A percentile compares a stretch with the other conserved stretches of the same genome.
These are phyloP conservation scores for Fragaria ananassa DNA, from an alignment of 306 rosid species.

Conservation along the genomic window DNA sequence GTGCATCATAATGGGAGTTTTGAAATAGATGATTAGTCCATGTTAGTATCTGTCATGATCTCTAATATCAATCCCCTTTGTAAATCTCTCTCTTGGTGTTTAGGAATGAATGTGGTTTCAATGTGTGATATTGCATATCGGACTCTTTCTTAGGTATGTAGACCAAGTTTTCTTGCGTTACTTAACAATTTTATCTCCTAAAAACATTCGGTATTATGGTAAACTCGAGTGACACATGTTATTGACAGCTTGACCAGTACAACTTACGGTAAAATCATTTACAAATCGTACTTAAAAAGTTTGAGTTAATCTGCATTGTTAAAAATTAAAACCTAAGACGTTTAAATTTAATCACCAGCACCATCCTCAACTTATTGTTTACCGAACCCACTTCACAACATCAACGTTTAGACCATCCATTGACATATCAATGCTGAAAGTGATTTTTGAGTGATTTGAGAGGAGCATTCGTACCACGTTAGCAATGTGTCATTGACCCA, in stretches of 20 bases:
- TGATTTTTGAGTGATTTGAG: not conserved
- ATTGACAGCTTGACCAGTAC: too few species aligned
- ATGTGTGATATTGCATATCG: not conserved
- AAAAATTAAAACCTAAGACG: too few species aligned
- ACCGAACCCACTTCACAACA: not conserved
- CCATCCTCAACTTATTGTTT: too few species aligned
- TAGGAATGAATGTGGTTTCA: not conserved
- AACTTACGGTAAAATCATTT: too few species aligned
- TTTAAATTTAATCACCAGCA: not conserved
- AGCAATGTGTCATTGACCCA: slow-evolving; percentile 7
- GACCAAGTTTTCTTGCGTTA: not conserved
- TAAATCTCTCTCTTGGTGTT: not conserved
- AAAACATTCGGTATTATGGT: too few species aligned
- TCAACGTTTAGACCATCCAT: not conserved
- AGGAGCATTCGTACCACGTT: not conserved
- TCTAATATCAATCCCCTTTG: not conserved
- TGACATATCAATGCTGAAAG: not conserved
- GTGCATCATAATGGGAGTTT: not conserved
- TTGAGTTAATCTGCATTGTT: too few species aligned
- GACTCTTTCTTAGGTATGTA: not conserved
- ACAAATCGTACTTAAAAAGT: too few species aligned
- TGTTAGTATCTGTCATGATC: not conserved
- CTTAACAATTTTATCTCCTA: not conserved
- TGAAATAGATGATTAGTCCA: not conserved
- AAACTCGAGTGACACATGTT: too few species aligned